A percentile compares a stretch with the other conserved stretches of the same genome.
Evolutionary conservation across 768 basidiomycete species (phyloP).

Genomic region (Mycena capillaripes): DNA sequence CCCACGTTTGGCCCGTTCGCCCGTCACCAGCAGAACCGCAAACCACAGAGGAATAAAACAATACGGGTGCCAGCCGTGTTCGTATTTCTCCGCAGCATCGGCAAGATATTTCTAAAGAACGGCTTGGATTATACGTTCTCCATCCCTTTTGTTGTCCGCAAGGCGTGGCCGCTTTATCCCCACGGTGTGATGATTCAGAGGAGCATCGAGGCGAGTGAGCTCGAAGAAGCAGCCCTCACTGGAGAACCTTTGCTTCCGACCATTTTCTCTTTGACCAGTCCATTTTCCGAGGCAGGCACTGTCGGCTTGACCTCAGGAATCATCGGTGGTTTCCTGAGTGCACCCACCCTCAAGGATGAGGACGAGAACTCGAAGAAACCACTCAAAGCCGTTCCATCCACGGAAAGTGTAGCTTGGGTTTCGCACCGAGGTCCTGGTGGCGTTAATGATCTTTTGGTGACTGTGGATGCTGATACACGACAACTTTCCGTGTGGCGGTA

Average conservation of each 20-base stretch:
- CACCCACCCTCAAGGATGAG: conserved; percentile 65
- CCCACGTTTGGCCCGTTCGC: conserved; percentile 71
- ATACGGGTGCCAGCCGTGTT: conserved; percentile 73
- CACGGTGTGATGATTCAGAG: conserved; percentile 87
- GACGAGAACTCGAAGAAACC: conserved; percentile 65
- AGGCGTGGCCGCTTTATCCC: conserved; percentile 84
- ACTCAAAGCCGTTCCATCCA: conserved; percentile 68
- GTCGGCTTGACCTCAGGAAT: conserved; percentile 79
- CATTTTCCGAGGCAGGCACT: conserved; percentile 80
- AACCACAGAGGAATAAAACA: conserved; percentile 50
- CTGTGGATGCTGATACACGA: conserved; percentile 66
- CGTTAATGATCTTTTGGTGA: conserved; percentile 67
- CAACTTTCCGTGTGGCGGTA: conserved; percentile 82
- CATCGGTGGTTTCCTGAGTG: conserved; percentile 56
- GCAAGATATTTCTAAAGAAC: conserved; percentile 77
- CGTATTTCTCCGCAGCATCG: conserved; percentile 82
- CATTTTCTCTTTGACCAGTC: conserved; percentile 83
- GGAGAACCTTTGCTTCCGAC: conserved; percentile 83
- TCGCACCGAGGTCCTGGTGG: conserved; percentile 59
- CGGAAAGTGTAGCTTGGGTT: conserved; percentile 77
- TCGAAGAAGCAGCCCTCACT: conserved; percentile 73
- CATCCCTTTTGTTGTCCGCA: conserved; percentile 84
- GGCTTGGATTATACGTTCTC: conserved; percentile 84
- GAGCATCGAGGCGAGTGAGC: conserved; percentile 74
- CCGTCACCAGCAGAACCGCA: conserved; percentile 56